Evolutionary conservation across 768 basidiomycete species (phyloP).

Genomic region (Leccinum olivaceopallidum): DNA sequence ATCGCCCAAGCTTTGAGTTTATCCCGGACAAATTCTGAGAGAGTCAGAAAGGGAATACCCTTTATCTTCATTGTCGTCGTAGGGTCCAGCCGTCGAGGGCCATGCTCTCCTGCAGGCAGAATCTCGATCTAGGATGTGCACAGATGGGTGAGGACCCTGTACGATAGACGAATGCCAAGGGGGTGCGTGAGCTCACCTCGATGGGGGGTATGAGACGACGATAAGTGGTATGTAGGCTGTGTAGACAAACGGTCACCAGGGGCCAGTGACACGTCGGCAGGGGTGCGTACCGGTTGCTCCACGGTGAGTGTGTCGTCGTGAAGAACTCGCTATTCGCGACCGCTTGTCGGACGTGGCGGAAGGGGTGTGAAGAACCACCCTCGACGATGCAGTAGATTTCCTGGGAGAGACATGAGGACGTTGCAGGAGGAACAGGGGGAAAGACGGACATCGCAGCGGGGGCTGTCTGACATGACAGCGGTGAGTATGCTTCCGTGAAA

Average conservation of each 20-base stretch:
- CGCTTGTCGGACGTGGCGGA: conserved; percentile 79
- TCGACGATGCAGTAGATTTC: conserved; percentile 87
- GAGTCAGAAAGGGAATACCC: conserved; percentile 76
- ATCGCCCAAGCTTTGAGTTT: conserved; percentile 84
- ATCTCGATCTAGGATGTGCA: conserved; percentile 67
- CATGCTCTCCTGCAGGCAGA: conserved; percentile 76
- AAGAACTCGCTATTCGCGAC: conserved; percentile 63
- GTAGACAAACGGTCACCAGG: conserved; percentile 14
- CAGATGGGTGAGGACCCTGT: conserved; percentile 1
- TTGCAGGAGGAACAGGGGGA: neutral
- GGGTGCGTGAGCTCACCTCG: conserved; percentile 47
- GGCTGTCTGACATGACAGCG: conserved; percentile 64
- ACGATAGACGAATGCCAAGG: neutral
- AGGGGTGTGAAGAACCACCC: conserved; percentile 70
- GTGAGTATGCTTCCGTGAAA: conserved; percentile 78
- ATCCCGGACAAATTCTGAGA: conserved; percentile 83
- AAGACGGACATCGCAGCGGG: conserved; percentile 61
- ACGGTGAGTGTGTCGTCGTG: conserved; percentile 71
- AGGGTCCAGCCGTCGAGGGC: conserved; percentile 71
- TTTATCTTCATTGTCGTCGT: conserved; percentile 68
- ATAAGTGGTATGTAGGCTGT: conserved; percentile 74
- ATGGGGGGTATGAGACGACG: conserved; percentile 75
- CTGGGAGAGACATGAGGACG: conserved; percentile 40
- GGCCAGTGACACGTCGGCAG: neutral
- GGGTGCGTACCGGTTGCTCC: conserved; percentile 72